Base-by-base conservation (phyloP, 768 basidiomycete genomes). In the Amylocystis lapponica region DNA sequence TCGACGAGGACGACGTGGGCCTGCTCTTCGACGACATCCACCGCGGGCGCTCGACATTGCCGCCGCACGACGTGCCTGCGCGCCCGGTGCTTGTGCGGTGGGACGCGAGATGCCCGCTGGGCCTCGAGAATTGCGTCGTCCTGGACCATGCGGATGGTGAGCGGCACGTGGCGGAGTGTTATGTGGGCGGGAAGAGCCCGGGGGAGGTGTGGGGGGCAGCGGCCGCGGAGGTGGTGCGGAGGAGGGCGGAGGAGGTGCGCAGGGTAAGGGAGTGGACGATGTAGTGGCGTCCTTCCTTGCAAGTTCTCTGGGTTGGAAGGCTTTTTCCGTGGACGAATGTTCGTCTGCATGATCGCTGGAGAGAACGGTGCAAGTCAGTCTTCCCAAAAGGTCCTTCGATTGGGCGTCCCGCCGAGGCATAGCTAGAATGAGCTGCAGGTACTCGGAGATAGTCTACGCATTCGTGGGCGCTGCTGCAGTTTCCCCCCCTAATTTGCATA, bases 21-120 rank as follows among this genome's bases (percentile, higher is more conserved):
- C 70, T 92, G 29, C 63, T 98, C 41, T 91, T 90, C 53, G 95
- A 97, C 52, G 95, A 97, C 54, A 60, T 97, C 21, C 70, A 86
- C 58, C 78, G 86, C 14, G 84, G 85, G 4, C 79, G 91, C 22
- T 85, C 86, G 3, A 68, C 80, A 13, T 64, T 90, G 17, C 90
- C 91, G 4, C 94, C 94, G 0, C 76, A 86, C 43, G 70, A 75
- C 13, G 76, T 93, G 9, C 81, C 87, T 16, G 62, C 76, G 7
- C 74, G 81, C 35, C 88, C 95, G 0, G 75, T 79, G 2, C 69
- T 94, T 2, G 74, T 87, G 19, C 72, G 91, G 34, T 99, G 95
- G 96, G 82, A 91, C 52, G 73, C 76, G 14, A 59, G 59, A 3
- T 63, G 63, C 27, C 81, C 83, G 3, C 58, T 98, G 17, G 68